Evolutionary conservation across 805 yeast species (phyloP), one percentile per base, ranked within the genome.

Genomic region (Saccharomycopsis oosterbeekiorum): DNA sequence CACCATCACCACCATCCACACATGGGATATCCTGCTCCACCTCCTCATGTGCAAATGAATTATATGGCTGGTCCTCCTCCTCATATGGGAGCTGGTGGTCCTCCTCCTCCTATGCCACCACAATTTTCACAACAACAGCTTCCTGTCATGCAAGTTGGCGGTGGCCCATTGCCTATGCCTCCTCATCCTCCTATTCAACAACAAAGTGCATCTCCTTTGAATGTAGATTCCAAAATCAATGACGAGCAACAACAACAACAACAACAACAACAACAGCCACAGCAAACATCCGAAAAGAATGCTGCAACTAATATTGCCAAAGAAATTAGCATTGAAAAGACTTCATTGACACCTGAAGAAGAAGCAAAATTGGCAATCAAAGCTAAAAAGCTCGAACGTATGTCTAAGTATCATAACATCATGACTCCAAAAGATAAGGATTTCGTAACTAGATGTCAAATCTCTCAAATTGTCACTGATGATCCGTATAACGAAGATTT

Each of bases 361-460:
- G 85, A 85, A 70, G 85, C 82, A 65, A 80, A 83, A 66, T 76
- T 84, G 60, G 80, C 84, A 60, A 77, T 76, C 56, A 85, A 94
- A 75, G 89, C 85, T 65, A 85, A 84, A 63, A 87, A 88, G 71
- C 91, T 87, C 58, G 80, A 84, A 56, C 80, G 86, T 65, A 88
- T 90, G 68, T 79, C 88, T 70, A 84, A 83, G 69, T 89, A 86
- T 75, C 88, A 94, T 36, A 97, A 97, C 65, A 83, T 94, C 65
- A 94, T 94, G 99, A 89, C 91, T 68, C 96, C 97, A 62, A 88
- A 93, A 76, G 99, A 94, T 73, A 92, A 92, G 75, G 97, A 93
- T 74, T 91, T 89, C 70, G 93, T 94, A 57, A 90, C 97, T 54
- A 82, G 97, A 71, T 86, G 92, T 70, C 99, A 94, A 74, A 80